A percentile compares a stretch with the other conserved stretches of the same genome.
These are phyloP conservation scores for Colletotrichum agaves DNA, from an alignment of 2,329 filamentous ascomycete species.

Conservation along the genomic window DNA sequence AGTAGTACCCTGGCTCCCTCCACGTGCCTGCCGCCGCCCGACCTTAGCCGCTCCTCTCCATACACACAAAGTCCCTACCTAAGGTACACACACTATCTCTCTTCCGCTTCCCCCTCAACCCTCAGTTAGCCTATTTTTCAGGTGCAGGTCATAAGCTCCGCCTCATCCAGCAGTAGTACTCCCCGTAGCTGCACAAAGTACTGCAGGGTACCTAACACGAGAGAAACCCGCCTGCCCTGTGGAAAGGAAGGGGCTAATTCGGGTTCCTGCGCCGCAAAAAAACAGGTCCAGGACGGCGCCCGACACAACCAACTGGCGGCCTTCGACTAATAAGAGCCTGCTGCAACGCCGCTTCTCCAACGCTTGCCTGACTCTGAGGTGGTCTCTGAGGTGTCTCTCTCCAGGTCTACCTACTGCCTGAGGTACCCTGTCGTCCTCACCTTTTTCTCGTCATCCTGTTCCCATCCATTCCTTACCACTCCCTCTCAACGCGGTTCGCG, in stretches of 20 bases:
- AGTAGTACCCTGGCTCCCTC: background rate
- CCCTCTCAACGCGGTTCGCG: constrained; percentile 10
- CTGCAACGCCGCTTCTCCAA: background rate
- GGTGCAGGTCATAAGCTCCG: background rate
- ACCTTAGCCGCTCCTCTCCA: constrained; percentile 16
- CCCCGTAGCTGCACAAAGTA: background rate
- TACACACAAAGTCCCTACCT: background rate
- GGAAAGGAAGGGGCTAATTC: constrained; percentile 11
- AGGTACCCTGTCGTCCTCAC: constrained; percentile 10
- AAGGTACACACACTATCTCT: too few species aligned
- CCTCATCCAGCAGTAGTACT: background rate
- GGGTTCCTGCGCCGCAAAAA: constrained; percentile 14
- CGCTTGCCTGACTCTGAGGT: background rate
- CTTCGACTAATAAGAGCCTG: background rate
- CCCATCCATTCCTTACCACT: constrained; percentile 10
- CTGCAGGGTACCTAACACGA: constrained; percentile 10
- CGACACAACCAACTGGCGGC: background rate
- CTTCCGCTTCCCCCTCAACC: background rate
- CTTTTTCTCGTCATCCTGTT: background rate
- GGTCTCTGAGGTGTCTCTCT: too few species aligned
- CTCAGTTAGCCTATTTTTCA: constrained; percentile 15
- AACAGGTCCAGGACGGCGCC: constrained; percentile 2
- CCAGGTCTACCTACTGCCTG: background rate
- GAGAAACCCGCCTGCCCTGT: constrained; percentile 3
- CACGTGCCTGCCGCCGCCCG: constrained; percentile 28